Conservation (phyloP, 176 grass and related monocot species). For the Hsuehochloa calcarea region DNA sequence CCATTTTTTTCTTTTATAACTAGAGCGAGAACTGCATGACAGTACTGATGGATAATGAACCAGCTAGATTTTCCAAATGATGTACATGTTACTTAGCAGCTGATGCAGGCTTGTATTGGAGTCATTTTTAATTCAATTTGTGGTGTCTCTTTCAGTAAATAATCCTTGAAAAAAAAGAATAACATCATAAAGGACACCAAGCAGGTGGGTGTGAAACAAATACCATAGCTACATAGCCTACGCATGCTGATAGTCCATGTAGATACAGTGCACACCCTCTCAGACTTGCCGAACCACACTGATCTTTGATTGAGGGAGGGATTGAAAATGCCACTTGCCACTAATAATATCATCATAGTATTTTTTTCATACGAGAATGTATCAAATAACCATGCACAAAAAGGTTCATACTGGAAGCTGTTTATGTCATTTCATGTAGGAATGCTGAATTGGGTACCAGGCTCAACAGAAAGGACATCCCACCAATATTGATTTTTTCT, state of each 20-base stretch:
- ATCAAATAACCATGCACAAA: neutral
- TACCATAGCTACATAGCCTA: neutral
- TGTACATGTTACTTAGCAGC: neutral
- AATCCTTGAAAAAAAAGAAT: neutral
- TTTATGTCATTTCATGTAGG: conserved; percentile 1
- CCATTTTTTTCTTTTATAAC: neutral
- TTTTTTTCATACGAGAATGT: conserved; percentile 23
- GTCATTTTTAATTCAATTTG: neutral
- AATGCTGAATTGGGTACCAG: neutral
- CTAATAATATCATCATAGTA: neutral
- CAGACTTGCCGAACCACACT: neutral
- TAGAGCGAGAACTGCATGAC: neutral
- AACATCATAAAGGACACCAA: neutral
- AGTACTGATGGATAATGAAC: conserved; percentile 22
- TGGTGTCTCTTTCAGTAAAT: neutral
- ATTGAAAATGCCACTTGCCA: neutral
- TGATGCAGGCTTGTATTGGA: neutral
- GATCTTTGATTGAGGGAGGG: neutral
- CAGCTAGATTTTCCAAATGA: conserved; percentile 7
- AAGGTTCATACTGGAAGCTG: neutral
- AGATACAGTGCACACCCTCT: neutral
- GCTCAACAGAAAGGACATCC: conserved; percentile 8
- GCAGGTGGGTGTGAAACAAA: neutral
- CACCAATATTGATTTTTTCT: conserved; percentile 1
- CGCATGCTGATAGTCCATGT: neutral